A percentile compares a stretch with the other conserved stretches of the same genome.
phyloP scores from a whole-genome alignment of 2,329 filamentous ascomycete species.

The Penicillium polonicum region DNA sequence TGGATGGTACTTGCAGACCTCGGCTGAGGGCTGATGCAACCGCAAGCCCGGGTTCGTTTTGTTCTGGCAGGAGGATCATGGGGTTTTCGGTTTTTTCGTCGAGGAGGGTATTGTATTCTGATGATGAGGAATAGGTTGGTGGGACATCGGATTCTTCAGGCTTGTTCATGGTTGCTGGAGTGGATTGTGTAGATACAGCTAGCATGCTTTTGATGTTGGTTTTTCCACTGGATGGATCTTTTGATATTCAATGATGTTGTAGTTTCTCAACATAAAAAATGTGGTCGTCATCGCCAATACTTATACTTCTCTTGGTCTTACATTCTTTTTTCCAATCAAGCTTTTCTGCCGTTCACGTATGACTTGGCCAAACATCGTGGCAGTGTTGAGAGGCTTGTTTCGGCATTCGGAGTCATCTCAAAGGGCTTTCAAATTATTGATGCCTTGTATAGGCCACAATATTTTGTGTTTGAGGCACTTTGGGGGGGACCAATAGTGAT shows the following conservation, averaged over 20 bases:
- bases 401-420: neutral
- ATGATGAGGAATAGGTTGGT: conserved; percentile 12
- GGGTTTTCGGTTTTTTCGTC: conserved; percentile 10
- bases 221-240: neutral
- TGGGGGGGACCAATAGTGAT: neutral
- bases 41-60: conserved; percentile 22
- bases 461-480: neutral
- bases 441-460: conserved; percentile 1
- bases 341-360: too few relatives aligned
- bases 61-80: conserved; percentile 16
- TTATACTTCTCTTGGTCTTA: neutral
- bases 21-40: conserved; percentile 19
- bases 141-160: neutral
- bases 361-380: neutral
- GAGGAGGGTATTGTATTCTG: neutral
- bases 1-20: conserved; percentile 34
- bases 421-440: neutral
- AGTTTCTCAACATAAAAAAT: neutral
- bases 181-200: neutral
- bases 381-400: neutral
- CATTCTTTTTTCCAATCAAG: neutral
- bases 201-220: neutral
- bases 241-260: neutral
- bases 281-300: neutral
- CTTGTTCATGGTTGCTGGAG: neutral